Conservation (phyloP, 148 eudicot species). For the Talinum fruticosum region DNA sequence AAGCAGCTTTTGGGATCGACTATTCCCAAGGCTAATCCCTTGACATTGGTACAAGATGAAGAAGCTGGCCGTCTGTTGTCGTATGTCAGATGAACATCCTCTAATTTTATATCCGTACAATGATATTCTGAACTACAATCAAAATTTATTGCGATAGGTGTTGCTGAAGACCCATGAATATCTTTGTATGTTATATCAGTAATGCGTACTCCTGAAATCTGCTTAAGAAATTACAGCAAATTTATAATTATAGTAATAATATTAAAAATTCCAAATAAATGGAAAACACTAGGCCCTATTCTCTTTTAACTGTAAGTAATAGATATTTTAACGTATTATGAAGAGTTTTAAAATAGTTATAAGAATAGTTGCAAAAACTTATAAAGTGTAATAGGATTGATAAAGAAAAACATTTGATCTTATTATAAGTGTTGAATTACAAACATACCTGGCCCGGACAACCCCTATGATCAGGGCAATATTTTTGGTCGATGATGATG, state of each 20-base stretch:
- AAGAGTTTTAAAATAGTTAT: too few species aligned
- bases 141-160: neutral
- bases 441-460: neutral
- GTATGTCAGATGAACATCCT: neutral
- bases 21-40: neutral
- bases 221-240: neutral
- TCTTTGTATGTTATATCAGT: neutral
- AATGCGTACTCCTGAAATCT: neutral
- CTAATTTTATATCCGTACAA: neutral
- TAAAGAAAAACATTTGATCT: too few species aligned
- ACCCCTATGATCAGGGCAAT: neutral
- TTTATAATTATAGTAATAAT: too few species aligned
- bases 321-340: too few species aligned
- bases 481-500: neutral
- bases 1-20: too few species aligned
- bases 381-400: too few species aligned
- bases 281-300: too few species aligned
- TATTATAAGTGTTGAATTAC: neutral
- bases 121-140: neutral
- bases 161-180: neutral
- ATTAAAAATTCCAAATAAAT: too few species aligned
- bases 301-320: too few species aligned
- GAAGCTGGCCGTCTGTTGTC: neutral
- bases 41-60: neutral
- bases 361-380: too few species aligned